These are phyloP conservation scores for Acanthochlamys bracteata DNA, from an alignment of 106 monocot genomes.

Conservation along the genomic window DNA sequence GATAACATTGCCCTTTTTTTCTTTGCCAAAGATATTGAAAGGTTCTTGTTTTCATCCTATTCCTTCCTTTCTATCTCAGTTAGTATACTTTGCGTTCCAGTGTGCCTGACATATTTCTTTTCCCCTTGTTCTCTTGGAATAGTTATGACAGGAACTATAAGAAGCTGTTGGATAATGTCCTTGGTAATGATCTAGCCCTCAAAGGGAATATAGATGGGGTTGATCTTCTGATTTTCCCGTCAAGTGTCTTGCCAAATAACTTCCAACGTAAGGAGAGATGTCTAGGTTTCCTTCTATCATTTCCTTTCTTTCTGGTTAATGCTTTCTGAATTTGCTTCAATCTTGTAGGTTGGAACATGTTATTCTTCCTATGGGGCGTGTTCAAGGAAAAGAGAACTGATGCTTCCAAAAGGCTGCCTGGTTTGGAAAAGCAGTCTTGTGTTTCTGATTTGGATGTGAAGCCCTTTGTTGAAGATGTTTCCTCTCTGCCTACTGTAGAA, in stretches of 20 bases:
- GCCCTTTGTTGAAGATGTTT: constrained; percentile 3
- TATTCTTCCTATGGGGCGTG: constrained; percentile 84
- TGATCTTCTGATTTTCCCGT: constrained; percentile 83
- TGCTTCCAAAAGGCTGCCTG: constrained; percentile 1
- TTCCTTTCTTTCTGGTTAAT: not conserved
- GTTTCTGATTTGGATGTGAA: constrained; percentile 13
- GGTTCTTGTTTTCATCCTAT: constrained; percentile 21
- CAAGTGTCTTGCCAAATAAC: constrained; percentile 48
- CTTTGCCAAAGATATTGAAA: constrained; percentile 76
- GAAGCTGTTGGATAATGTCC: constrained; percentile 61
- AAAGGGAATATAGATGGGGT: constrained; percentile 48
- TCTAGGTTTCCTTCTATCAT: not conserved
- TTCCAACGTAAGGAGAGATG: constrained; percentile 59
- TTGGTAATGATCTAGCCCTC: constrained; percentile 64
- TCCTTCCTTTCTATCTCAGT: not conserved
- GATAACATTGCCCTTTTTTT: constrained; percentile 84
- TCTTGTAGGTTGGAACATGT: constrained; percentile 69
- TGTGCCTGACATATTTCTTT: constrained; percentile 1
- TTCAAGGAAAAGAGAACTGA: constrained; percentile 35
- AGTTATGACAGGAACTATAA: constrained; percentile 70
- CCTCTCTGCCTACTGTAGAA: constrained; percentile 1
- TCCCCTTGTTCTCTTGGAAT: constrained; percentile 1
- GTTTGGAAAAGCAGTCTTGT: constrained; percentile 7
- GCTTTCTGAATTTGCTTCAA: not conserved
- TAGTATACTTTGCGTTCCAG: not conserved